Base-by-base conservation (phyloP, 164 flowering plant genomes). In the Aristolochia contorta region DNA sequence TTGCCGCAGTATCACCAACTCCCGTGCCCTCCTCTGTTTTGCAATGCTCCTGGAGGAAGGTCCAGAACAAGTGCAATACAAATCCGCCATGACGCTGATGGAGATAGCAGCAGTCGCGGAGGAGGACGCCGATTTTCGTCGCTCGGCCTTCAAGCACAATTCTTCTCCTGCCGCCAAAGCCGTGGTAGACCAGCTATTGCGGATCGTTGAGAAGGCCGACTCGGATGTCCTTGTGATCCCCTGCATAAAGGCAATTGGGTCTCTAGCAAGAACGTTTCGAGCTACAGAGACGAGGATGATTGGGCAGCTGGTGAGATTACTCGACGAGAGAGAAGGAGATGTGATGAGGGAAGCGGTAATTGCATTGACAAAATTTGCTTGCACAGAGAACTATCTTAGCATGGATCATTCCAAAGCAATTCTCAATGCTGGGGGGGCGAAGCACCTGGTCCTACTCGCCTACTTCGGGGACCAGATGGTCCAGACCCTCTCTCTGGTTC, bases 121-220 rank as follows among this genome's bases (percentile, higher is more conserved):
- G 67, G 60, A 80, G 18, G 73, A 82, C 45, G 4, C 88, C 1
- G 87, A 85, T 0, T 60, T 90, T 23, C 67, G 97, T 32, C 80
- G 84, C 12, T 75, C 84, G 0, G 87, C 94, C 0, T 90, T 90
- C 76, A 90, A 90, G 73, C 95, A 95, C 16, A 90, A 81, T 20
- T 79, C n/a, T n/a, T n/a, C 97, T 22, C 92, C 92, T 0, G 84
- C 94, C 4, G 85, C 88, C 43, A 85, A 74, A 73, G 91, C 97
- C 0, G 90, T 89, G 0, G n/a, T n/a, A n/a, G n/a, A n/a, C n/a
- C n/a, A n/a, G n/a, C n/a, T n/a, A n/a, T n/a, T n/a, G n/a, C n/a
- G 66, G 54, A 72, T 87, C 8, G 71, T 87, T 14, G 77, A 80
- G 22, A 62, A 68, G 43, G 84, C 76, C 0, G 79, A 85, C 32